Evolutionary conservation across 1,139 yeast species (phyloP).

Genomic region (Blastobotrys niveus): DNA sequence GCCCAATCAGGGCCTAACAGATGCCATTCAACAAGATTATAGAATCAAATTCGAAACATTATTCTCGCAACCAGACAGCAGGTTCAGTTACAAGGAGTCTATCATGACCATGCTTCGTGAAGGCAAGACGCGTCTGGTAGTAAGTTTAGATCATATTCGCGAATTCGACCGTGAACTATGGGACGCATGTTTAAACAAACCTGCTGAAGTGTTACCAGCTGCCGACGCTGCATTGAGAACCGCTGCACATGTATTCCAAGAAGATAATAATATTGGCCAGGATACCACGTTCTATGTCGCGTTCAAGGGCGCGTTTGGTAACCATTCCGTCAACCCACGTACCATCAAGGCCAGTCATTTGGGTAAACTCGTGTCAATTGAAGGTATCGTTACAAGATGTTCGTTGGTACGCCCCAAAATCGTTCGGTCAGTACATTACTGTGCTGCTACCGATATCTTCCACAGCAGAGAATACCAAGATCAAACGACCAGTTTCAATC

Average conservation of each 20-base stretch:
- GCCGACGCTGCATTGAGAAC: conserved; percentile 84
- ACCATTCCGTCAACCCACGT: conserved; percentile 81
- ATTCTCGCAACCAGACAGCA: conserved; percentile 32
- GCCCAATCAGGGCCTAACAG: conserved; percentile 1
- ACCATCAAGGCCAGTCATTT: conserved; percentile 71
- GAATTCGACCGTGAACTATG: conserved; percentile 78
- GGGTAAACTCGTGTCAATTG: conserved; percentile 79
- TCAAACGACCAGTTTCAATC: conserved; percentile 85
- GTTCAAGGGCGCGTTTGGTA: conserved; percentile 89
- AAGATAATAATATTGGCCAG: conserved; percentile 46
- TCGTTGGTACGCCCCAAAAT: conserved; percentile 91
- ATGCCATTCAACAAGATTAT: conserved; percentile 9
- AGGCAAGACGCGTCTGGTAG: conserved; percentile 60
- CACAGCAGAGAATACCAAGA: conserved; percentile 91
- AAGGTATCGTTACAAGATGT: conserved; percentile 93
- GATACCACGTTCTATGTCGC: conserved; percentile 69
- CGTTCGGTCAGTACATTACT: conserved; percentile 87
- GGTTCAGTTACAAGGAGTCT: conserved; percentile 58
- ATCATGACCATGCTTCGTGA: conserved; percentile 67
- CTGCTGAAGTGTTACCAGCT: conserved; percentile 85
- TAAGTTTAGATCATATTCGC: conserved; percentile 81
- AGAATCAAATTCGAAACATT: conserved; percentile 70
- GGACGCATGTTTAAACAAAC: conserved; percentile 61
- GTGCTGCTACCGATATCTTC: conserved; percentile 76
- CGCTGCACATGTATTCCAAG: conserved; percentile 47